Conservation (phyloP, 768 basidiomycete species). For the Macrocybe gigantea region DNA sequence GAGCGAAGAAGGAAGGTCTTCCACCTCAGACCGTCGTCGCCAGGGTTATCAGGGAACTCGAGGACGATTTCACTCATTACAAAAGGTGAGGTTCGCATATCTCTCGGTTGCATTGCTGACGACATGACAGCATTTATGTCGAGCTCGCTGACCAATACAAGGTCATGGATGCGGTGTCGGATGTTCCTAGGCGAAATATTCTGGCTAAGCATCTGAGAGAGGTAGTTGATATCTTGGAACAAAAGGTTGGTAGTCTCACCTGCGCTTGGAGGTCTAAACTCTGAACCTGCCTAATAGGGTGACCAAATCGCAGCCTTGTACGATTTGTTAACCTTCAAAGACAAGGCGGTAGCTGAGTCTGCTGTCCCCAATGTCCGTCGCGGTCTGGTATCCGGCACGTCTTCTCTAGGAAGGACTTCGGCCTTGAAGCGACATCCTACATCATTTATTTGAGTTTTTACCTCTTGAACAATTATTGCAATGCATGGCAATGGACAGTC, state of each 20-base stretch:
- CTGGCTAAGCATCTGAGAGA: constrained; percentile 85
- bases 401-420: no score
- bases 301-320: constrained; percentile 93
- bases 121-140: constrained; percentile 67
- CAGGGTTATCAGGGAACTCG: constrained; percentile 79
- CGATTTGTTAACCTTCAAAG: constrained; percentile 73
- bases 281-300: constrained; percentile 43
- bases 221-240: constrained; percentile 87
- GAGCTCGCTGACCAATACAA: constrained; percentile 94
- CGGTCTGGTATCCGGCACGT: no score
- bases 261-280: not conserved
- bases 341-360: constrained; percentile 41
- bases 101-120: constrained; percentile 3
- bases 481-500: no score
- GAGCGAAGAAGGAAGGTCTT: constrained; percentile 33
- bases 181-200: constrained; percentile 77
- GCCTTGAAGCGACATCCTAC: no score
- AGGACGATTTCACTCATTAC: constrained; percentile 93
- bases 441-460: no score
- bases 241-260: constrained; percentile 56
- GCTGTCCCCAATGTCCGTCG: constrained; percentile 7
- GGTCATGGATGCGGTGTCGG: constrained; percentile 77
- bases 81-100: constrained; percentile 60
- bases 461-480: no score
- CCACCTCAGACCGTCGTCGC: constrained; percentile 88